Conservation (phyloP, 306 rosid genomes). For the Leucaena leucocephala region DNA sequence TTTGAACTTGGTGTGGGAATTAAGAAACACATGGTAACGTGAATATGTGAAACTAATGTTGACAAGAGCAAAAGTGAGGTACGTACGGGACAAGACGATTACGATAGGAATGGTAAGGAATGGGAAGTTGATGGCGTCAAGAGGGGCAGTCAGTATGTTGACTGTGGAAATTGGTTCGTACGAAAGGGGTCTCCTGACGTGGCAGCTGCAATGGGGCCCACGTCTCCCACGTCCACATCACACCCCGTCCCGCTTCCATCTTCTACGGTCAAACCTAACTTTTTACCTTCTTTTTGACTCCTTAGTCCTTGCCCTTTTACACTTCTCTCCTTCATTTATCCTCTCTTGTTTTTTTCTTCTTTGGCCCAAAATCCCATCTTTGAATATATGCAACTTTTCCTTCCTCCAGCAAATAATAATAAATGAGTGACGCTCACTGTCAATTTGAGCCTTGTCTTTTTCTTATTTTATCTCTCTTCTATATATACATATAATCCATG, state of each 20-base stretch:
- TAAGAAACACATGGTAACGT: too few species aligned
- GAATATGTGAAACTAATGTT: too few species aligned
- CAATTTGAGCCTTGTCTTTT: too few species aligned
- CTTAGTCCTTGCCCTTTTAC: not conserved
- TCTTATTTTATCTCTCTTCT: too few species aligned
- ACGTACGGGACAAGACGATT: not conserved
- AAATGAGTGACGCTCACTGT: too few species aligned
- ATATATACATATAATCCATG: too few species aligned
- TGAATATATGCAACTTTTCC: too few species aligned
- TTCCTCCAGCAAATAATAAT: too few species aligned
- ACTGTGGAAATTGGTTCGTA: not conserved
- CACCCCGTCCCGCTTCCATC: not conserved
- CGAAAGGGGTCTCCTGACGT: not conserved
- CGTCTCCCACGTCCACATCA: not conserved
- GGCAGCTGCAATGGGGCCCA: not conserved
- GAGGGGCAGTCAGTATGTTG: not conserved
- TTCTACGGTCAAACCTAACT: not conserved
- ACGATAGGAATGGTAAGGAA: not conserved
- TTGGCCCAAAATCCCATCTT: too few species aligned
- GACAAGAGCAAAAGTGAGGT: not conserved
- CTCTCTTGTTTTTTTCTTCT: too few species aligned
- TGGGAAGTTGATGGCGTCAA: too few species aligned
- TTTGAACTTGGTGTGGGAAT: too few species aligned
- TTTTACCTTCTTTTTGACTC: not conserved
- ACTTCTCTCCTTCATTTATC: not conserved